These are phyloP conservation scores for Russula griseocarnosa DNA, from an alignment of 768 basidiomycete genomes.

Conservation along the genomic window DNA sequence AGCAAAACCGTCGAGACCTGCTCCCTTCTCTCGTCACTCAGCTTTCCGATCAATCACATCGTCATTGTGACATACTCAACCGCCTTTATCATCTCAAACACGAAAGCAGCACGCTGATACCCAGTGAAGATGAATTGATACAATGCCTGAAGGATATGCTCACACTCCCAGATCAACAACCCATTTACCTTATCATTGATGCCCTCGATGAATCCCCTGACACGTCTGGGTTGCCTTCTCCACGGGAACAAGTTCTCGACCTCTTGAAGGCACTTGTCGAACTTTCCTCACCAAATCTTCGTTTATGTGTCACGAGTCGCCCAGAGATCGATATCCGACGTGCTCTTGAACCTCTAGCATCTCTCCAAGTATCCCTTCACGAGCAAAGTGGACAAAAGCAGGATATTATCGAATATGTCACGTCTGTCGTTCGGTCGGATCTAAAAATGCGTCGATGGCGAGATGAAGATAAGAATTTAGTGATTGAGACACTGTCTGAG, in stretches of 20 bases:
- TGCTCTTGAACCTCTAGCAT: neutral
- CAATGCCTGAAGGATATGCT: neutral
- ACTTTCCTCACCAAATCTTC: neutral
- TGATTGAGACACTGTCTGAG: neutral
- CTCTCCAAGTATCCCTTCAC: neutral
- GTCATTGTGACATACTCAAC: neutral
- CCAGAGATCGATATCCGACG: neutral
- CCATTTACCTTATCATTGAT: neutral
- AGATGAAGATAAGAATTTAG: neutral
- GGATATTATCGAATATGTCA: neutral
- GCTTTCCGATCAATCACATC: neutral
- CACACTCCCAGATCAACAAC: neutral
- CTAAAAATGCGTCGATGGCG: neutral
- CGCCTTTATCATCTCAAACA: neutral
- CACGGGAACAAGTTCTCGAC: neutral
- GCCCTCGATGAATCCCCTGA: neutral
- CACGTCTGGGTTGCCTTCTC: conserved; percentile 1
- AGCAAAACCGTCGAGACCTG: neutral
- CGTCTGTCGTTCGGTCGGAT: neutral
- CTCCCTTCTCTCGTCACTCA: neutral
- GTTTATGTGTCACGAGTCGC: conserved; percentile 1
- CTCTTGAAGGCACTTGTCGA: neutral
- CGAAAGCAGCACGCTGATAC: neutral
- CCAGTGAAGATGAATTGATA: neutral
- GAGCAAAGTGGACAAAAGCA: conserved; percentile 1